phyloP scores from a whole-genome alignment of 2,329 filamentous ascomycete genomes.

The Verruconis gallopava region DNA sequence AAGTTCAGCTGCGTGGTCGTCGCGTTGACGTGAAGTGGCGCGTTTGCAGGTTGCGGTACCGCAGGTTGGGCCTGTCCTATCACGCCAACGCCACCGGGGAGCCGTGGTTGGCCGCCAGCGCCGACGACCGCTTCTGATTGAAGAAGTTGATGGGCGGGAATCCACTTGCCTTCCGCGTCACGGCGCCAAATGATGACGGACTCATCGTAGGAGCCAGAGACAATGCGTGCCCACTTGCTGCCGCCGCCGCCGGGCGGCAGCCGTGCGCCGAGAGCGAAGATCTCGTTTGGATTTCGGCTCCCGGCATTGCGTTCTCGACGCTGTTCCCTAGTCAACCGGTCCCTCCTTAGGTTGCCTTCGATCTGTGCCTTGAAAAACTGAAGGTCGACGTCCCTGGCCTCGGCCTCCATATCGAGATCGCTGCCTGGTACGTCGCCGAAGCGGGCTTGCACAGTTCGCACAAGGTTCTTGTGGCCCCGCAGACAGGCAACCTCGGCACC shows the following conservation, averaged over 20 bases:
- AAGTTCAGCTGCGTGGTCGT: conserved; percentile 3
- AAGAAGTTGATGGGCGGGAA: conserved; percentile 57
- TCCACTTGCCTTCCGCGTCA: conserved; percentile 75
- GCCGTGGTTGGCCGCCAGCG: conserved; percentile 28
- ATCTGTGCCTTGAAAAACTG: conserved; percentile 52
- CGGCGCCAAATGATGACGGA: conserved; percentile 91
- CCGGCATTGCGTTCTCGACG: conserved; percentile 48
- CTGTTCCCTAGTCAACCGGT: conserved; percentile 18
- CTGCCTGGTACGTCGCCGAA: conserved; percentile 82
- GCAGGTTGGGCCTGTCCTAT: not conserved
- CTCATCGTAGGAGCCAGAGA: conserved; percentile 93
- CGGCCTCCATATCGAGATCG: conserved; percentile 56
- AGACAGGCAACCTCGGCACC: conserved; percentile 83
- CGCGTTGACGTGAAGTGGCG: not conserved
- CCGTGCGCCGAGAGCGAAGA: conserved; percentile 70
- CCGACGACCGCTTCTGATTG: conserved; percentile 53
- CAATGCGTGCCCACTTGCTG: conserved; percentile 81
- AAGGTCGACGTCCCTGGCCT: conserved; percentile 60
- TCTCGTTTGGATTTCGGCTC: conserved; percentile 60
- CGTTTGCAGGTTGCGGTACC: not conserved
- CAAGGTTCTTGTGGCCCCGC: conserved; percentile 67
- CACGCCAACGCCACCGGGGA: too few relatives aligned
- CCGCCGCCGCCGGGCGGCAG: conserved; percentile 85
- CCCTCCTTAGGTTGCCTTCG: conserved; percentile 28
- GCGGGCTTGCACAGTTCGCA: conserved; percentile 87